These are phyloP conservation scores for Fusarium fujikuroi DNA, from an alignment of 2,329 filamentous ascomycete species.

Conservation along the genomic window DNA sequence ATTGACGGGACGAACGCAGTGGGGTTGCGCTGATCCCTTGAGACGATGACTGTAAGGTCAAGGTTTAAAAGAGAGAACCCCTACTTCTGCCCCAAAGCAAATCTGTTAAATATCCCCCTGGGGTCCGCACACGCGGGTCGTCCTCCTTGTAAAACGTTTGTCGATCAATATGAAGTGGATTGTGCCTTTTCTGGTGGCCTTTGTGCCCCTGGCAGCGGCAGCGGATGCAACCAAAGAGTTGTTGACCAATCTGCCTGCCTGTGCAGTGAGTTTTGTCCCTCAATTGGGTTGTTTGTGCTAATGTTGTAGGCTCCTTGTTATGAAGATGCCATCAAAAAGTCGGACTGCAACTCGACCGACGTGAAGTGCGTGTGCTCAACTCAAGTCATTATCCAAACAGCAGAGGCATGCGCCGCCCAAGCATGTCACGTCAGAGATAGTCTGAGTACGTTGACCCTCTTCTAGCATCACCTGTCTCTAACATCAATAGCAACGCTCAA, in stretches of 20 bases:
- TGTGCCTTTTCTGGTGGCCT: slow-evolving; percentile 31
- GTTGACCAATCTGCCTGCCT: slow-evolving; percentile 28
- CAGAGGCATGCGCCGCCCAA: slow-evolving; percentile 14
- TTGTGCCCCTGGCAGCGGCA: slow-evolving; percentile 30
- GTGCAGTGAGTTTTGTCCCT: slow-evolving; percentile 26
- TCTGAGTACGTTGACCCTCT: neutral
- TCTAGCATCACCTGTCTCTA: neutral
- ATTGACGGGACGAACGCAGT: slow-evolving; percentile 8
- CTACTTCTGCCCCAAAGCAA: neutral
- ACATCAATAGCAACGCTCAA: slow-evolving; percentile 7
- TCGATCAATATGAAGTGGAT: slow-evolving; percentile 41
- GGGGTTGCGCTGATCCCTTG: neutral
- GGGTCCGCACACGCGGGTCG: slow-evolving; percentile 3
- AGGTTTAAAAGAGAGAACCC: neutral
- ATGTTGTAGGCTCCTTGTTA: slow-evolving; percentile 17
- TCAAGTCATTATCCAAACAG: slow-evolving; percentile 28
- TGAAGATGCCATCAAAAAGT: slow-evolving; percentile 4
- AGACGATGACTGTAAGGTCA: slow-evolving; percentile 11
- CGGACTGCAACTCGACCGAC: slow-evolving; percentile 33
- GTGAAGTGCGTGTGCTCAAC: slow-evolving; percentile 39
- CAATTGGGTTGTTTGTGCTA: neutral
- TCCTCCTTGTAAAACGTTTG: slow-evolving; percentile 12
- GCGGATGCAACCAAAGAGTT: slow-evolving; percentile 27
- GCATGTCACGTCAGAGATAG: slow-evolving; percentile 8
- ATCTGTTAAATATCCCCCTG: slow-evolving; percentile 20